These are phyloP conservation scores for Quercus alba DNA, from an alignment of 306 rosid species.

Conservation along the genomic window DNA sequence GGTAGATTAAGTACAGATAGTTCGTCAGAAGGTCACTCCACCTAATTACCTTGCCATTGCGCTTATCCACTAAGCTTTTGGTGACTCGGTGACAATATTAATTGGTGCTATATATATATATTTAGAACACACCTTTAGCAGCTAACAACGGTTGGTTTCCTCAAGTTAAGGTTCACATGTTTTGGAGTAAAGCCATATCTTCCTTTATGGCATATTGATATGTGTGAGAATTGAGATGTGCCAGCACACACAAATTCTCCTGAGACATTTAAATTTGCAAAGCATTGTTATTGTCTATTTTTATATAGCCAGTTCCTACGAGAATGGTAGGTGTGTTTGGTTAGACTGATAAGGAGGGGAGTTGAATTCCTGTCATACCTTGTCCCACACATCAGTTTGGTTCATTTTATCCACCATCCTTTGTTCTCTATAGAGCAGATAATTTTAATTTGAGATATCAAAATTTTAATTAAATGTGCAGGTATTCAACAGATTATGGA, in stretches of 20 bases:
- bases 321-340: background rate
- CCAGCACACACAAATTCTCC: background rate
- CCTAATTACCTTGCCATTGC: too few species aligned
- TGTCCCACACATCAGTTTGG: background rate
- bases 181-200: background rate
- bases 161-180: background rate
- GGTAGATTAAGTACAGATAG: too few species aligned
- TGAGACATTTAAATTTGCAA: background rate
- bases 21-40: too few species aligned
- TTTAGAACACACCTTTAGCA: background rate
- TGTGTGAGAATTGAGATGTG: background rate
- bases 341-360: background rate
- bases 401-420: background rate
- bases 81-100: too few species aligned
- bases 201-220: background rate
- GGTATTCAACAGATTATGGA: conserved; percentile 88
- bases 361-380: background rate
- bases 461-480: conserved; percentile 23
- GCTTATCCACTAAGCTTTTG: too few species aligned
- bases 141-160: background rate
- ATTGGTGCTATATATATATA: too few species aligned
- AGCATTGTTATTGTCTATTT: background rate
- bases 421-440: background rate
- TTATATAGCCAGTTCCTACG: background rate
- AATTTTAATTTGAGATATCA: background rate